Evolutionary conservation across 306 rosid species (phyloP), one percentile per base, ranked within the genome.

Genomic region (Pterocarpus santalinus): DNA sequence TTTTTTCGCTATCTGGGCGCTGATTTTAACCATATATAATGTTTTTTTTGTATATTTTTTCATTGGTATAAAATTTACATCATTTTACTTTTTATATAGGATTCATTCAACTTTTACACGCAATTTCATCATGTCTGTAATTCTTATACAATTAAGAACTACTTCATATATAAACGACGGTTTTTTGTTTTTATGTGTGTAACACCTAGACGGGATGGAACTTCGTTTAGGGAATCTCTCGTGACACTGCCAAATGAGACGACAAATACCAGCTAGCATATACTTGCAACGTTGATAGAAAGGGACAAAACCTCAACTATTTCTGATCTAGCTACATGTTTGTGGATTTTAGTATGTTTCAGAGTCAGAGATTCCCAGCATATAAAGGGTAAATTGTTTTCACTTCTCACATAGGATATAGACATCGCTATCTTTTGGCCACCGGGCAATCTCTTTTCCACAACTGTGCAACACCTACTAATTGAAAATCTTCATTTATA

Each of bases 291-390:
- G 64, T 35, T 66, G 70, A 46, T 12, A 43, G 72, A 60, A 68
- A 75, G 46, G 53, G 61, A 82, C 65, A 82, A 75, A 76, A 67
- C 49, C 57, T 67, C 14, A 15, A 38, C 72, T 46, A 63, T 67
- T 61, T 36, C 39, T 38, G 9, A 74, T 57, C 56, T 77, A 70
- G 32, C 65, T 7, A 44, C 16, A 62, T 47, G 30, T 47, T 82
- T 28, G 64, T 72, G 73, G 80, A 75, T 75, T 75, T 49, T 61
- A 38, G 55, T 61, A 47, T 36, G 77, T 69, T 75, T 47, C 44
- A 15, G 81, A 46, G 61, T 69, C 78, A 68, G 77, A 76, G 81
- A 82, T 76, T 82, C 81, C 58, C 62, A 77, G 51, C 77, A 36
- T 15, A 76, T 56, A 61, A 57, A 67, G 47, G 71, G 55, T 33